These are phyloP conservation scores for Coniferiporia sulphurascens DNA, from an alignment of 1,284 basidiomycete genomes.

Conservation along the genomic window DNA sequence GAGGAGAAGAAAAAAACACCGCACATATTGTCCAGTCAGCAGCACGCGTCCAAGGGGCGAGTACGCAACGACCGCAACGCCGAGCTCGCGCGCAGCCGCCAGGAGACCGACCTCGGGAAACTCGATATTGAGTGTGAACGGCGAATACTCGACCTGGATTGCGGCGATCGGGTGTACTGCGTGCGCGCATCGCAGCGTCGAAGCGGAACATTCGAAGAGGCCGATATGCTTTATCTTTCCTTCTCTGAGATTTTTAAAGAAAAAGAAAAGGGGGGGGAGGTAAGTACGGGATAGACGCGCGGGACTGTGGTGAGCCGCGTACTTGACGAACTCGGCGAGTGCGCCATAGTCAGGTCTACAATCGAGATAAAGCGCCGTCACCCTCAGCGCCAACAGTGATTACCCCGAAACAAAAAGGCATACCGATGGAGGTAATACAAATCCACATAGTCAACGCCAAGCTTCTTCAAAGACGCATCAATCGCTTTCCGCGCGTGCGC, in stretches of 20 bases:
- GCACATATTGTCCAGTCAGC: slow-evolving; percentile 49
- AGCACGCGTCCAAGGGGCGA: slow-evolving; percentile 60
- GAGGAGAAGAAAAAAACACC: slow-evolving; percentile 18
- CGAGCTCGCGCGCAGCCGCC: slow-evolving; percentile 47
- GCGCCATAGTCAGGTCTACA: slow-evolving; percentile 37
- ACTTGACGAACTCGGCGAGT: slow-evolving; percentile 54
- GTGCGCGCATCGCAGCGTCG: slow-evolving; percentile 58
- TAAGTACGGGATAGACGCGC: background rate
- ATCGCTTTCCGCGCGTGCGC: slow-evolving; percentile 33
- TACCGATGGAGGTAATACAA: slow-evolving; percentile 42
- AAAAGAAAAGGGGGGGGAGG: background rate
- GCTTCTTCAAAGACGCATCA: slow-evolving; percentile 34
- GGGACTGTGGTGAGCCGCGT: slow-evolving; percentile 11
- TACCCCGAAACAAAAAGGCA: slow-evolving; percentile 1
- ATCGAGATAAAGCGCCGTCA: slow-evolving; percentile 27
- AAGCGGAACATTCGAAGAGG: slow-evolving; percentile 54
- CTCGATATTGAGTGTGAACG: slow-evolving; percentile 53
- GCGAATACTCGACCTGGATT: slow-evolving; percentile 61
- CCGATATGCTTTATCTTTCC: slow-evolving; percentile 63
- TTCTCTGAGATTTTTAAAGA: slow-evolving; percentile 28
- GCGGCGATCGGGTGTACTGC: slow-evolving; percentile 57
- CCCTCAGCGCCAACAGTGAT: background rate
- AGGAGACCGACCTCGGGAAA: slow-evolving; percentile 42
- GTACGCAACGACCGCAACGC: slow-evolving; percentile 53
- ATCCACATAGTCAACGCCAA: slow-evolving; percentile 43